Conservation (phyloP, 352 stramenopile genomes). For the Aphanomyces euteiches region DNA sequence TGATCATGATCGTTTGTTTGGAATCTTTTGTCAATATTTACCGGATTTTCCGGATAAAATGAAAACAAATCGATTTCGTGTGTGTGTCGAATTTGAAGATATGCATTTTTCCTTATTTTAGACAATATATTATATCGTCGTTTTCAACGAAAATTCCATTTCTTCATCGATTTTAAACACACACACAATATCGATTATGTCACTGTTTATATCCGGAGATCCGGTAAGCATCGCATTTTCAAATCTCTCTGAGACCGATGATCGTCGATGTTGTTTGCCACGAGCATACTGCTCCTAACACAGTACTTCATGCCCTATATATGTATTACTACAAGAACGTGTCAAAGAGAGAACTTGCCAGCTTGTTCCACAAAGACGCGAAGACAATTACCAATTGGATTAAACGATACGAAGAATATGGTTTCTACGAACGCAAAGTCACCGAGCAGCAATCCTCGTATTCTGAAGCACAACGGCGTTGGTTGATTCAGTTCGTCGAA, state of each 20-base stretch:
- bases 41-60: no score
- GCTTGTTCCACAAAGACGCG: neutral
- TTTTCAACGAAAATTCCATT: constrained; percentile 4
- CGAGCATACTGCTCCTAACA: neutral
- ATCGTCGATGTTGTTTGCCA: constrained; percentile 3
- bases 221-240: neutral
- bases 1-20: no score
- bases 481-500: no score
- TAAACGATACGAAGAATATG: neutral
- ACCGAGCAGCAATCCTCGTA: no score
- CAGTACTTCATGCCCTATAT: neutral
- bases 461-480: no score
- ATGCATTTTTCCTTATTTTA: no score
- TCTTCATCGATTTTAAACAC: no score
- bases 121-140: no score
- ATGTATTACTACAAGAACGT: constrained; percentile 12
- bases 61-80: no score
- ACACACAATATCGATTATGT: neutral
- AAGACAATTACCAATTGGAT: constrained; percentile 7
- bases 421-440: neutral
- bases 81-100: no score
- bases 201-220: neutral
- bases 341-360: neutral
- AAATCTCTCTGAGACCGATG: neutral
- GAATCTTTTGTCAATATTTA: no score